These are phyloP conservation scores for Diutina pseudorugosa DNA, from an alignment of 1,139 yeast genomes.

Conservation along the genomic window DNA sequence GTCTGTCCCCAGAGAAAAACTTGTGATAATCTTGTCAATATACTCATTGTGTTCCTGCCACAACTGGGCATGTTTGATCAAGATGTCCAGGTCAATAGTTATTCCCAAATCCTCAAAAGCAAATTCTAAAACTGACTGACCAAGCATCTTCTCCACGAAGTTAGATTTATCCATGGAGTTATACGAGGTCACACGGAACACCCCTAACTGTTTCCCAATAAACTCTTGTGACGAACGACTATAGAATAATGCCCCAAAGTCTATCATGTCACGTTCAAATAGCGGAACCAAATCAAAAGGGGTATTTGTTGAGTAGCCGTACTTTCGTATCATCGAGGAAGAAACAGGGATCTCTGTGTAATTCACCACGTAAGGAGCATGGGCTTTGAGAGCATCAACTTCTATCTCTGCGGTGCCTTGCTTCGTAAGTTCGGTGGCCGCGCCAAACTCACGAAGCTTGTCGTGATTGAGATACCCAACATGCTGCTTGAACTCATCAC, in stretches of 20 bases:
- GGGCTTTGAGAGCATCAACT: background rate
- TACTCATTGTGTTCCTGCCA: slow-evolving; percentile 4
- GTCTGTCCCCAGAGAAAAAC: background rate
- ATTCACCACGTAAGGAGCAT: slow-evolving; percentile 8
- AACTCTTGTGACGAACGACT: slow-evolving; percentile 14
- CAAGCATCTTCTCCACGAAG: background rate
- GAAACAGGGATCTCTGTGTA: slow-evolving; percentile 23
- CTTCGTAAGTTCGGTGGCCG: background rate
- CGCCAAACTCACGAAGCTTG: slow-evolving; percentile 2
- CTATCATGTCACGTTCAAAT: slow-evolving; percentile 36
- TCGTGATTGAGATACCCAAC: slow-evolving; percentile 10
- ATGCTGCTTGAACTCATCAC: slow-evolving; percentile 20
- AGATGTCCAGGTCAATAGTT: background rate
- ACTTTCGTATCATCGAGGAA: slow-evolving; percentile 21
- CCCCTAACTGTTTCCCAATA: slow-evolving; percentile 44
- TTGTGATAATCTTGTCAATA: background rate
- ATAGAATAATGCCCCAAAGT: slow-evolving; percentile 50
- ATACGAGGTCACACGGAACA: slow-evolving; percentile 1
- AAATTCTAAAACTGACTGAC: background rate
- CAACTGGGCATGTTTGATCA: background rate
- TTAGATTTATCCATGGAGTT: background rate
- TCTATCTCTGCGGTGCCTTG: background rate
- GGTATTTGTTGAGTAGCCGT: slow-evolving; percentile 24
- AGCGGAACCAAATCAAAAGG: slow-evolving; percentile 27
- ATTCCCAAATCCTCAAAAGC: slow-evolving; percentile 1